Evolutionary conservation across 2,329 filamentous ascomycete species (phyloP), one percentile per base, ranked within the genome.

Genomic region (Fusarium piperis): DNA sequence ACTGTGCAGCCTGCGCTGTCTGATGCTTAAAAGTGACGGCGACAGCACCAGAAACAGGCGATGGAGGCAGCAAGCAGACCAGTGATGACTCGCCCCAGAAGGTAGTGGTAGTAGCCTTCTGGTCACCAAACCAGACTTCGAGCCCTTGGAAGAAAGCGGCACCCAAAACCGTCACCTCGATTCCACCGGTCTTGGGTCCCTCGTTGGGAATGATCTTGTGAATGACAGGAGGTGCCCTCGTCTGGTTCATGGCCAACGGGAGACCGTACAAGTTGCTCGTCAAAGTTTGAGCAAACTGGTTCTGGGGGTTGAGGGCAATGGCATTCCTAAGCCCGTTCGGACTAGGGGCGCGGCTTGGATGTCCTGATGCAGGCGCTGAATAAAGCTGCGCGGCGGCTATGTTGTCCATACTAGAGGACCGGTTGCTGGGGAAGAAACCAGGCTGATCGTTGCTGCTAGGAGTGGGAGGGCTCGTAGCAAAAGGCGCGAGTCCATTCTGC

Each of bases 121-220:
- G 82, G 35, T 87, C 83, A 23, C 95, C 95, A 79, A 98, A 98
- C 81, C 94, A 92, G 61, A 97, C 93, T 69, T 95, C 93, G 68
- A 97, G 87, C 1, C 81, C 92, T 68, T 88, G 91, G 71, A 90
- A 91, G 79, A 97, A 97, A 15, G 91, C 90, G 71, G 91, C 93
- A 18, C 95, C 94, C 10, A 97, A 85, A 62, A 96, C 89, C 0
- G 93, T 95, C 4, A 97, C 94, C 79, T 98, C 94, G 59, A 94
- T 94, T 44, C 94, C 94, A 65, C 94, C 94, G 36, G 89, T 90
- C 65, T 91, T 93, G 8, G 94, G 93, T 0, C 94, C 94, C 79
- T 97, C 93, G 32, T 88, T 88, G 0, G 95, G 94, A 36, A 96
- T 93, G 68, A 97, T 87, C 79, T 95, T 95, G 78, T 94, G 91